Conservation (phyloP, 371 early-diverging fungal genomes). For the Rhizopus arrhizus region DNA sequence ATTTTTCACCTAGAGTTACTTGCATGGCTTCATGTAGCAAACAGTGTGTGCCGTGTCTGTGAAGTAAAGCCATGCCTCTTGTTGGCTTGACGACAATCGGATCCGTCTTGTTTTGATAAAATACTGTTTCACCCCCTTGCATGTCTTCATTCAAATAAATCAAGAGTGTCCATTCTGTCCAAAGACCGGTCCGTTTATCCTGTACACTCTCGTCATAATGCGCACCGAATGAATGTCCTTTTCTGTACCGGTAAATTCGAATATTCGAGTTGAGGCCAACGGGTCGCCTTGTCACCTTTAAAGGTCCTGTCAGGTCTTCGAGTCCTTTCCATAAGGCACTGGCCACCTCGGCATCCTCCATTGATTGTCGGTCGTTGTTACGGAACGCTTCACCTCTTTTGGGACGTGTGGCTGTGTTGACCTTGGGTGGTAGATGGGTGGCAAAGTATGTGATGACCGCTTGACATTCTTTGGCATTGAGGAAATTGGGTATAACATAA, state of each 20-base stretch:
- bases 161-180: conserved; percentile 69
- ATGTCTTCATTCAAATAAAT: conserved; percentile 66
- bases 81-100: conserved; percentile 60
- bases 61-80: conserved; percentile 69
- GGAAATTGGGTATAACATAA: conserved; percentile 50
- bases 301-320: conserved; percentile 31
- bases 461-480: conserved; percentile 47
- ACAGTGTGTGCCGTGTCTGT: conserved; percentile 77
- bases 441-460: conserved; percentile 47
- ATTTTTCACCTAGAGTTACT: conserved; percentile 69
- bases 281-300: conserved; percentile 9
- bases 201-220: conserved; percentile 79
- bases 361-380: conserved; percentile 68
- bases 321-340: conserved; percentile 65
- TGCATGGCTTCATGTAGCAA: conserved; percentile 74
- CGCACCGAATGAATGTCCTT: conserved; percentile 70
- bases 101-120: conserved; percentile 32
- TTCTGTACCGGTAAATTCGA: conserved; percentile 71
- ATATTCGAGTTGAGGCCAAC: conserved; percentile 64
- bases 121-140: conserved; percentile 74
- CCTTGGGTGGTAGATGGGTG: conserved; percentile 38
- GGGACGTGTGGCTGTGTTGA: conserved; percentile 35
- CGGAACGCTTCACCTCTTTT: conserved; percentile 70
- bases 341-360: conserved; percentile 56
- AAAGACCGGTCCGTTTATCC: conserved; percentile 37